phyloP scores from a whole-genome alignment of 768 basidiomycete genomes.

The Rhodotorula diobovata region DNA sequence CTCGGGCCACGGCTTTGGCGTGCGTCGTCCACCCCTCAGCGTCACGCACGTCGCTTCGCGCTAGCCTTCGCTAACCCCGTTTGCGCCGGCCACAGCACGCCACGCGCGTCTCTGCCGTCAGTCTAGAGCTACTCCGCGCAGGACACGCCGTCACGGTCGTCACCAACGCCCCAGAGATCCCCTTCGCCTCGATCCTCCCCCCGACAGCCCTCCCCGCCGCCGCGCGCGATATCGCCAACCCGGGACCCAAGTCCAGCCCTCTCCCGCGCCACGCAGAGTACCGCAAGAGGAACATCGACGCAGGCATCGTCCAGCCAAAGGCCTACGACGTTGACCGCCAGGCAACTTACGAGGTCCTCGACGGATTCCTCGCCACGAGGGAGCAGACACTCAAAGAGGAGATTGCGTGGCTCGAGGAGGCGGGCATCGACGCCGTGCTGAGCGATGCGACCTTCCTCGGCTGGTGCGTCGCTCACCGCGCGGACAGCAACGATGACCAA shows the following conservation, averaged over 20 bases:
- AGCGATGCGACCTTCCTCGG: conserved; percentile 75
- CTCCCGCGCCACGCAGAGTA: conserved; percentile 57
- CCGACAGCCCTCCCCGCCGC: conserved; percentile 8
- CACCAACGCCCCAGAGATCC: conserved; percentile 68
- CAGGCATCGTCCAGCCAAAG: conserved; percentile 72
- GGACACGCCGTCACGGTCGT: conserved; percentile 60
- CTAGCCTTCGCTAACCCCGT: not conserved
- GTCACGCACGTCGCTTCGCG: not conserved
- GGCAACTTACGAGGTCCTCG: conserved; percentile 63
- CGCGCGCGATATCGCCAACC: not conserved
- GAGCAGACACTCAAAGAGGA: conserved; percentile 58
- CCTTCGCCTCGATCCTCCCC: conserved; percentile 63
- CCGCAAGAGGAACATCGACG: conserved; percentile 68
- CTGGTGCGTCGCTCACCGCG: conserved; percentile 64
- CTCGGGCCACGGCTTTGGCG: conserved; percentile 38
- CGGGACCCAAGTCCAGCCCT: not conserved
- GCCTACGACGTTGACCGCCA: conserved; percentile 71
- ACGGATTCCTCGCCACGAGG: conserved; percentile 58
- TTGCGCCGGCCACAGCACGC: conserved; percentile 58
- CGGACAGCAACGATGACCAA: not conserved
- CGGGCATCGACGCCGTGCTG: conserved; percentile 59
- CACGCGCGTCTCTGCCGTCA: conserved; percentile 72
- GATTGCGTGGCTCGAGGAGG: conserved; percentile 56
- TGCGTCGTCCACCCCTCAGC: not conserved
- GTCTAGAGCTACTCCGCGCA: conserved; percentile 56